Evolutionary conservation across 768 basidiomycete genomes (phyloP).

Genomic region (Lactarius indigo): DNA sequence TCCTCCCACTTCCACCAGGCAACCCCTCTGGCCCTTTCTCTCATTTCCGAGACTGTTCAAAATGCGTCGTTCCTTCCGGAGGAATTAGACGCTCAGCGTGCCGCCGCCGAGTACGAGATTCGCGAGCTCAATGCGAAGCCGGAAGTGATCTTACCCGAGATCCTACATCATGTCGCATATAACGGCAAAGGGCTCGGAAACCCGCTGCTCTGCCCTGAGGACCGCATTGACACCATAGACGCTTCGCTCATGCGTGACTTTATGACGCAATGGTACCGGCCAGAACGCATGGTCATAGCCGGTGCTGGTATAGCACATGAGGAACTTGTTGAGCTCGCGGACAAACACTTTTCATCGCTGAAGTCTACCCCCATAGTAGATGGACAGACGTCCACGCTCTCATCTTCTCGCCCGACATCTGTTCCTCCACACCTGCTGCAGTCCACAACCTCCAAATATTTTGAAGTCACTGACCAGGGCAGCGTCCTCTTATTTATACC

Average conservation of each 20-base stretch:
- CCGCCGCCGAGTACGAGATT: constrained; percentile 87
- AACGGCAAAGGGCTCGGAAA: constrained; percentile 79
- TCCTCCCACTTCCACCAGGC: constrained; percentile 87
- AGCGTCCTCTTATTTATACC: constrained; percentile 69
- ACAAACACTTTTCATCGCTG: constrained; percentile 77
- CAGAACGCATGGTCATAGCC: constrained; percentile 93
- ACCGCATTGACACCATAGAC: constrained; percentile 69
- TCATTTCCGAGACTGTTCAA: constrained; percentile 88
- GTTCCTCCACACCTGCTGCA: constrained; percentile 56
- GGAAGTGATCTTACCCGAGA: constrained; percentile 89
- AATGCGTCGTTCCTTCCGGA: constrained; percentile 71
- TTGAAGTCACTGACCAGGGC: constrained; percentile 72
- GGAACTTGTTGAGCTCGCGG: constrained; percentile 78
- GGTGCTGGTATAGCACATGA: constrained; percentile 91
- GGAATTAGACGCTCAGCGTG: constrained; percentile 79
- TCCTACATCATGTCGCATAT: constrained; percentile 86
- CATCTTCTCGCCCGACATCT: constrained; percentile 30
- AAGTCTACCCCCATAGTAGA: constrained; percentile 35
- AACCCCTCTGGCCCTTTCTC: constrained; percentile 76
- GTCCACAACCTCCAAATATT: constrained; percentile 47
- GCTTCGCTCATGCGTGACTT: constrained; percentile 55
- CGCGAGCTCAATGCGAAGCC: constrained; percentile 86
- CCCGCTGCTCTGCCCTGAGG: constrained; percentile 82
- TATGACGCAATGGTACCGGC: constrained; percentile 81
- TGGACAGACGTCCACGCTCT: constrained; percentile 29